phyloP scores from a whole-genome alignment of 2,329 filamentous ascomycete species.

The Clarireedia monteithiana region DNA sequence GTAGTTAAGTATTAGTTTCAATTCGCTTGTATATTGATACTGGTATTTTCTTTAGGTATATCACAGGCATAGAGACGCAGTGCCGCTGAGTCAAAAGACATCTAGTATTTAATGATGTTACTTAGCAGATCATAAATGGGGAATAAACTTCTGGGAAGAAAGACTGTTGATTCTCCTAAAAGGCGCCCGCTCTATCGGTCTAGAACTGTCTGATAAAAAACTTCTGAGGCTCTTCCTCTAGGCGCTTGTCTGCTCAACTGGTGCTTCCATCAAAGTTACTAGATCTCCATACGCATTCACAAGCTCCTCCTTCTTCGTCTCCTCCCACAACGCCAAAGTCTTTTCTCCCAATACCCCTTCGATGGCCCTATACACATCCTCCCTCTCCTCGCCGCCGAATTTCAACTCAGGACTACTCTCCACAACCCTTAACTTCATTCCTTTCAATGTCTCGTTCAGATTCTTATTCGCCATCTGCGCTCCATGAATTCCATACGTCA shows the following conservation, averaged over 20 bases:
- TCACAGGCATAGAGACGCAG: too few relatives aligned
- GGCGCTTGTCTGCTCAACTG: neutral
- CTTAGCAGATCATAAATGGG: too few relatives aligned
- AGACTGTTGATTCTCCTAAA: too few relatives aligned
- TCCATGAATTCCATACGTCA: slow-evolving; percentile 44
- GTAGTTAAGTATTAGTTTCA: too few relatives aligned
- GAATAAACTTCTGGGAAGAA: too few relatives aligned
- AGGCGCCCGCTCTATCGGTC: too few relatives aligned
- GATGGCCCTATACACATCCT: neutral
- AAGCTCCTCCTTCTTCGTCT: neutral
- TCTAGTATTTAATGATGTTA: too few relatives aligned
- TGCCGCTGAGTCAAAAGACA: too few relatives aligned
- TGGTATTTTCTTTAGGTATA: too few relatives aligned
- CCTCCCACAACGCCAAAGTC: neutral
- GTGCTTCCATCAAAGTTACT: neutral
- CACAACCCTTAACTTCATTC: slow-evolving; percentile 27
- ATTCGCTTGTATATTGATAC: too few relatives aligned
- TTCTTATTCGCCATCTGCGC: slow-evolving; percentile 29
- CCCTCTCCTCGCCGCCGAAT: slow-evolving; percentile 17
- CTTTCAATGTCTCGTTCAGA: slow-evolving; percentile 22
- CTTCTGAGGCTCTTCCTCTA: neutral
- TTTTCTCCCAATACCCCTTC: neutral
- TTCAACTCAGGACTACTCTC: slow-evolving; percentile 26
- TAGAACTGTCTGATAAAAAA: too few relatives aligned
- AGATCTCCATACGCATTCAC: neutral